Base-by-base conservation (phyloP, 352 stramenopile species). In the Phytophthora foliorum region DNA sequence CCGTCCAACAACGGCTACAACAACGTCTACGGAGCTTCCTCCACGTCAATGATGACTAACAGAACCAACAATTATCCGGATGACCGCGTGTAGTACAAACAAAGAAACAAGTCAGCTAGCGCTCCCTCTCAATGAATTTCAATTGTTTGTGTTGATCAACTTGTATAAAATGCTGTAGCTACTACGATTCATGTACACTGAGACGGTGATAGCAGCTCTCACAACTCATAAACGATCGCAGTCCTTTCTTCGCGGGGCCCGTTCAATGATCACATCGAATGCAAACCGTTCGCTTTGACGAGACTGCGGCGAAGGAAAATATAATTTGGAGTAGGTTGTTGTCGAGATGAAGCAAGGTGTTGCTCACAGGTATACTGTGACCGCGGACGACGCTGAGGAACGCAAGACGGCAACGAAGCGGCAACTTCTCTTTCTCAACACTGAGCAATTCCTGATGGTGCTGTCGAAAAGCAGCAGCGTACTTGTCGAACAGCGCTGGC, bases 361-460 rank as follows among this genome's bases (percentile, higher is more conserved):
- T 36, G n/a, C 50, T 61, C 2, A 50, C 61, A 29, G 55, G 54
- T 48, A n/a, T 60, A 7, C 29, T 57, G n/a, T 60, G 48, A 6
- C 57, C 42, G 21, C 45, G 60, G 5, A 68, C 32, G 16, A 79
- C 72, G 25, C 72, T 79, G 5, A 77, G 36, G 14, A 79, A 77
- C 21, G 63, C 67, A 14, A 77, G 38, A 48, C 68, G 69, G 21
- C 58, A 70, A 25, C 17, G 21, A 7, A 72, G 36, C 5, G 72
- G 38, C 14, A 79, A 45, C 46, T 69, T 79, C 10, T 77, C 57
- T 55, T 74, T 79, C 34, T 77, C 72, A 21, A 79, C 39, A 16
- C 52, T 56, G 7, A 79, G 67, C 36, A 42, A 42, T 42, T 79
- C 72, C 0, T 64, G 63, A 53, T 77, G 67, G 13, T 69, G 60